These are phyloP conservation scores for Arthrobotrys musiformis DNA, from an alignment of 2,329 filamentous ascomycete genomes.

Conservation along the genomic window DNA sequence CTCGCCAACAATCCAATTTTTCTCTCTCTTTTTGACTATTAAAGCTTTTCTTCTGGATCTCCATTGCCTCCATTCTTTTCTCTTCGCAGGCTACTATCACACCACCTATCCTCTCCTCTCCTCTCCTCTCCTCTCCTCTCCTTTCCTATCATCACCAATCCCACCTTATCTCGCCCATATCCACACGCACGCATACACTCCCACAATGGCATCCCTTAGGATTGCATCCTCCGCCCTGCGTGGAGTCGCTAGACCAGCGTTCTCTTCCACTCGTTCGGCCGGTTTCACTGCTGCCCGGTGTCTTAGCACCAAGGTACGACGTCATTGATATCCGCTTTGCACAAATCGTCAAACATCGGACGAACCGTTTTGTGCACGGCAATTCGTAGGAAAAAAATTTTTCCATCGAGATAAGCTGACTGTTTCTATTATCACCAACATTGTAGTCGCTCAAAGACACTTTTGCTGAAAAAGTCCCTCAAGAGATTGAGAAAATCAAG, in stretches of 20 bases:
- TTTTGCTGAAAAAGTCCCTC: slow-evolving; percentile 93
- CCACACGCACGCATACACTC: neutral
- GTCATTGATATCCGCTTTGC: slow-evolving; percentile 39
- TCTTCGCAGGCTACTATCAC: slow-evolving; percentile 44
- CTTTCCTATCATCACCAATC: neutral
- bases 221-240: slow-evolving; percentile 50
- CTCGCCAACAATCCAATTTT: slow-evolving; percentile 24
- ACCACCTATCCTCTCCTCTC: slow-evolving; percentile 25
- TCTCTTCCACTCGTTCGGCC: slow-evolving; percentile 45
- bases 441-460: slow-evolving; percentile 93
- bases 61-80: slow-evolving; percentile 10
- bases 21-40: slow-evolving; percentile 2
- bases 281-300: slow-evolving; percentile 49
- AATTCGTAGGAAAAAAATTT: neutral
- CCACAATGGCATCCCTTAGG: slow-evolving; percentile 48
- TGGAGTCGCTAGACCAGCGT: slow-evolving; percentile 43
- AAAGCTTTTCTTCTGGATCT: slow-evolving; percentile 1
- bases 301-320: slow-evolving; percentile 52
- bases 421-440: neutral
- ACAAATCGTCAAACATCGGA: slow-evolving; percentile 48
- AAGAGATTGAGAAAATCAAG: slow-evolving; percentile 99
- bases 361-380: neutral
- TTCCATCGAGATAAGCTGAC: neutral
- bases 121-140: slow-evolving; percentile 11
- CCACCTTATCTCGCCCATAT: neutral